Conservation (phyloP, 805 yeast species). For the Cyberlindnera samutprakarnensis region DNA sequence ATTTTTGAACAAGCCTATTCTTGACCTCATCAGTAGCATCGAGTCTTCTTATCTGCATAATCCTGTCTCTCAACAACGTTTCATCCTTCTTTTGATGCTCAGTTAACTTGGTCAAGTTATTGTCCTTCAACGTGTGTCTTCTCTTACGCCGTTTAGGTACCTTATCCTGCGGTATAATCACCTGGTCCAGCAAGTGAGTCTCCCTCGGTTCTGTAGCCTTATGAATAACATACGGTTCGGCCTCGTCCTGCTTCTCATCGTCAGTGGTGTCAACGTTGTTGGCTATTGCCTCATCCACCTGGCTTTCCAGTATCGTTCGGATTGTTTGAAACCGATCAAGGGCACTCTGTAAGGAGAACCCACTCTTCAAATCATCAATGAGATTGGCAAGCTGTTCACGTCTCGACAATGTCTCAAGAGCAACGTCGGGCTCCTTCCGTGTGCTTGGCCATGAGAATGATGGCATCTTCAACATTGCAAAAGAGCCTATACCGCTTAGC, state of each 20-base stretch:
- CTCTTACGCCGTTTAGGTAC: slow-evolving; percentile 18
- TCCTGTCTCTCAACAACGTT: slow-evolving; percentile 36
- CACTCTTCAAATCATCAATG: slow-evolving; percentile 31
- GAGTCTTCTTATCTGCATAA: slow-evolving; percentile 30
- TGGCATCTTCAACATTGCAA: slow-evolving; percentile 16
- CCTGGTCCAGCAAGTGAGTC: slow-evolving; percentile 43
- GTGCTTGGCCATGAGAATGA: slow-evolving; percentile 13
- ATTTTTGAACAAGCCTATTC: slow-evolving; percentile 41
- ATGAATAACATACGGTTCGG: slow-evolving; percentile 51
- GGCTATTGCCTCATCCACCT: slow-evolving; percentile 24
- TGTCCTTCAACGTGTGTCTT: slow-evolving; percentile 5
- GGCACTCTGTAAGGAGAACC: slow-evolving; percentile 43
- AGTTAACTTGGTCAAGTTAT: slow-evolving; percentile 10
- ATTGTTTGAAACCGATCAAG: slow-evolving; percentile 41
- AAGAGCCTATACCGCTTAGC: slow-evolving; percentile 44
- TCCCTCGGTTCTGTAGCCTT: slow-evolving; percentile 39
- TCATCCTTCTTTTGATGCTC: slow-evolving; percentile 18
- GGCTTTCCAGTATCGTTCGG: slow-evolving; percentile 23
- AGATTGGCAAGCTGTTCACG: slow-evolving; percentile 26
- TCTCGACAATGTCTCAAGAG: slow-evolving; percentile 10
- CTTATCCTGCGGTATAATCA: slow-evolving; percentile 41
- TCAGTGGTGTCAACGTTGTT: slow-evolving; percentile 23
- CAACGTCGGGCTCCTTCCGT: background rate
- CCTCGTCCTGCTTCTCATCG: slow-evolving; percentile 31
- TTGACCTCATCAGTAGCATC: slow-evolving; percentile 17